Conservation (phyloP, 1,139 yeast genomes). For the Pichia sp. region DNA sequence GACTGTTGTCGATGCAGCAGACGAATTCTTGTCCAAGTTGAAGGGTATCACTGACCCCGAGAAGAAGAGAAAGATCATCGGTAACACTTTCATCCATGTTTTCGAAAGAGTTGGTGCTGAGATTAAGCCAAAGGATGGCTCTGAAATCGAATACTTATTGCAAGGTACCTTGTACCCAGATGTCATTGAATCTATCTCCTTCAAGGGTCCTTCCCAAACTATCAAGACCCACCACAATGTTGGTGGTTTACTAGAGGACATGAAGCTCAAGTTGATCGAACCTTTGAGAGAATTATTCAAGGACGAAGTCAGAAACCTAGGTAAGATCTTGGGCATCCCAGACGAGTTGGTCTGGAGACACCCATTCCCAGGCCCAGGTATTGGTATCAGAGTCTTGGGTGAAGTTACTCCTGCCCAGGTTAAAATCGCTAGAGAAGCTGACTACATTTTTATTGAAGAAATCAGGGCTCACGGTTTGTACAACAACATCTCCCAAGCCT, state of each 20-base stretch:
- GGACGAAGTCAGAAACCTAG: slow-evolving; percentile 96
- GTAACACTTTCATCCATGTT: slow-evolving; percentile 95
- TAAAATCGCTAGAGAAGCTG: slow-evolving; percentile 96
- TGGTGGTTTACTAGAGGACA: slow-evolving; percentile 94
- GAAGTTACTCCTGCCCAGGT: slow-evolving; percentile 93
- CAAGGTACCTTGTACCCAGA: slow-evolving; percentile 99
- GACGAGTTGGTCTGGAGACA: slow-evolving; percentile 99
- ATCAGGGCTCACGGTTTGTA: slow-evolving; percentile 90
- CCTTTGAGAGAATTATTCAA: slow-evolving; percentile 97
- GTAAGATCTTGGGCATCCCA: slow-evolving; percentile 91
- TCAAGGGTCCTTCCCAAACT: slow-evolving; percentile 99
- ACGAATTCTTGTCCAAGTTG: slow-evolving; percentile 77
- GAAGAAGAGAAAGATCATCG: slow-evolving; percentile 97
- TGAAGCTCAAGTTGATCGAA: slow-evolving; percentile 97
- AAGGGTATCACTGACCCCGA: slow-evolving; percentile 98
- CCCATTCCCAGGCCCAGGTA: slow-evolving; percentile 99
- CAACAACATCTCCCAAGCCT: slow-evolving; percentile 92
- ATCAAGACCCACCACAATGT: slow-evolving; percentile 99
- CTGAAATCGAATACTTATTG: slow-evolving; percentile 85
- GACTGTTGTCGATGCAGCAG: slow-evolving; percentile 91
- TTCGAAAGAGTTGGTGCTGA: slow-evolving; percentile 94
- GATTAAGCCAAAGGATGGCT: slow-evolving; percentile 85
- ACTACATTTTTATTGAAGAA: slow-evolving; percentile 91
- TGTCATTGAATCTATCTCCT: slow-evolving; percentile 95
- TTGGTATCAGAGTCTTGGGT: slow-evolving; percentile 95